These are phyloP conservation scores for Begonia peltatifolia DNA, from an alignment of 306 rosid species.

Conservation along the genomic window DNA sequence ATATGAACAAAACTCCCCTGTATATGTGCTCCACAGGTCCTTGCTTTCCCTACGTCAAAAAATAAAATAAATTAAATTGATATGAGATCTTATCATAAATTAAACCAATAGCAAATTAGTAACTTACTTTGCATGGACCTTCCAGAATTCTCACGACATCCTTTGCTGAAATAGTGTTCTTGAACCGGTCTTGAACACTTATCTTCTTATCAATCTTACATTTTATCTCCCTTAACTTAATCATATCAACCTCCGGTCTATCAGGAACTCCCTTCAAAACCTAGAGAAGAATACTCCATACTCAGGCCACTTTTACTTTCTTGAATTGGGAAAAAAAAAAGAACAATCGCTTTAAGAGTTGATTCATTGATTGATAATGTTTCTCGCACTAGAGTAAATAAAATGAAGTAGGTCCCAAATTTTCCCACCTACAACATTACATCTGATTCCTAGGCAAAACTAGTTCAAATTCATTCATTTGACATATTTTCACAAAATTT, in stretches of 20 bases:
- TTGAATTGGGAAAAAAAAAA: too few species aligned
- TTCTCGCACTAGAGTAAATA: too few species aligned
- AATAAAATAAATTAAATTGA: background rate
- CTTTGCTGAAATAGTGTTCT: conserved; percentile 61
- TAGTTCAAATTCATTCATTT: too few species aligned
- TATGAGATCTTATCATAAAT: conserved; percentile 9
- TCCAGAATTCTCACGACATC: conserved; percentile 82
- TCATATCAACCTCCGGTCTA: conserved; percentile 72
- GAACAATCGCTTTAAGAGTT: too few species aligned
- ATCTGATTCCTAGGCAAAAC: too few species aligned
- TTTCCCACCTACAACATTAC: too few species aligned
- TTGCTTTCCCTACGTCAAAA: conserved; percentile 65
- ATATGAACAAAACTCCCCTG: conserved; percentile 72
- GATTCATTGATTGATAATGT: too few species aligned
- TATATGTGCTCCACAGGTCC: conserved; percentile 97
- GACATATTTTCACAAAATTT: too few species aligned
- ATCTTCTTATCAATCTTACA: conserved; percentile 78
- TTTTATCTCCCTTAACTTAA: conserved; percentile 82
- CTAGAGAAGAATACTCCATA: conserved; percentile 22
- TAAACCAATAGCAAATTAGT: conserved; percentile 11
- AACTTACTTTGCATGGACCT: conserved; percentile 80
- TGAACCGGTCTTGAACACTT: conserved; percentile 63
- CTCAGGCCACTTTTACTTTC: too few species aligned
- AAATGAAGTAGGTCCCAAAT: too few species aligned
- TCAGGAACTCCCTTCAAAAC: conserved; percentile 94